Evolutionary conservation across 2,329 filamentous ascomycete species (phyloP), one percentile per base, ranked within the genome.

Genomic region (Curvularia spicifera): DNA sequence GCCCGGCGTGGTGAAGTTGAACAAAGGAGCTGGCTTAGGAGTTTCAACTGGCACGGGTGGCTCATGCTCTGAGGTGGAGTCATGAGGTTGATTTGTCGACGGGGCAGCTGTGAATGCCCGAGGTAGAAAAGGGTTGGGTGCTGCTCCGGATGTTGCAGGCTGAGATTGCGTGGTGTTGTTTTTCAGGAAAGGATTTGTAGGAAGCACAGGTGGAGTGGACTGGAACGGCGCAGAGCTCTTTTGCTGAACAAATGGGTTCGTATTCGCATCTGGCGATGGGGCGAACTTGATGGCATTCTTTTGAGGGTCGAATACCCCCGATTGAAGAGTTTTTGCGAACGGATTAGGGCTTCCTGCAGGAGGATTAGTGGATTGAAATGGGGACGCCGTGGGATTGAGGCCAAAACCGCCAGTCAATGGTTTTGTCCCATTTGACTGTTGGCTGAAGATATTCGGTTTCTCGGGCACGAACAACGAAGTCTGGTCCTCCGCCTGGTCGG

Each of bases 381-480:
- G 45, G 29, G 61, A 63, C 10, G 69, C 63, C 28, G 63, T 63
- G n/a, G 65, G 59, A 15, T 59, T 70, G 18, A 65, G 58, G 37
- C 22, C 26, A 6, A 46, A 50, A 35, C 33, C 31, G 15, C 56
- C 29, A 35, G 33, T 3, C 9, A 24, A 49, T 51, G 44, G 33
- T 20, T 51, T 45, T 18, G 44, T 6, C 1, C 51, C 49, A 15
- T 54, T 57, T 3, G 54, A 3, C 13, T 57, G 50, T 40, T 66
- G 60, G 22, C 39, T 40, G 31, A 68, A 70, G 13, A 58, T 40
- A 13, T 57, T 65, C 15, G 62, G 53, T 33, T 50, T 54, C 37
- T 80, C 74, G 8, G 78, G 76, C 15, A 81, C 61, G 60, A 82
- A 82, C 5, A 81, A 61, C 5, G 78, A 80, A 18, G 72, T 73